Base-by-base conservation (phyloP, 2,329 filamentous ascomycete genomes). In the Clonostachys sp. region DNA sequence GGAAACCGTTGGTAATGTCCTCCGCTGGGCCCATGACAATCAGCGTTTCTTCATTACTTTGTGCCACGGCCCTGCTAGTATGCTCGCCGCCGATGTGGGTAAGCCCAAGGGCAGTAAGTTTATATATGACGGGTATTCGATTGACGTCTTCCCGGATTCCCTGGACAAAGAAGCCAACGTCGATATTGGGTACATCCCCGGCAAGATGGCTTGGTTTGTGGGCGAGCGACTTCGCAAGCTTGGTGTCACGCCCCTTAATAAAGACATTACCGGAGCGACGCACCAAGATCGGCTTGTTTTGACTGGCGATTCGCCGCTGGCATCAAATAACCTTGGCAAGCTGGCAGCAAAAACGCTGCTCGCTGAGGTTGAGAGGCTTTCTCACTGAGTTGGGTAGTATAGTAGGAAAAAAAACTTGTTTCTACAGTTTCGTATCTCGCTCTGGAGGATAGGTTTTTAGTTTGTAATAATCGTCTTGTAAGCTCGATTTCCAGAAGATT, bases 151-250 rank as follows among this genome's bases (percentile, higher is more conserved):
- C 46, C 53, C 53, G 3, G 53, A 55, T 45, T 45, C 49, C 13
- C 48, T 55, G 16, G 53, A 55, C 41, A 33, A 36, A 35, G 51
- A 49, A 24, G 33, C 49, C 8, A 55, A 55, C 39, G 48, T 55
- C 16, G 53, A 51, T 13, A 55, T 55, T 42, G 53, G 53, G 34
- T 55, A 55, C 43, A 50, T 55, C 30, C 53, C 53, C 18, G 51
- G 53, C 42, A 53, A 55, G 49, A 55, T 55, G 53, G 33, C 44
- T 30, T 55, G 53, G 53, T 47, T 53, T n/a, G 53, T 55, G 5
- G 53, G 51, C 34, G 51, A 55, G 18, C 8, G 41, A 8, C 46
- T 55, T 10, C 34, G 38, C 2, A 45, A 48, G 42, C 53, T 51
- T 5, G 51, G 51, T 16, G 46, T 54, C 35, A 50, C 43, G 44